Evolutionary conservation across 2,329 filamentous ascomycete species (phyloP), one percentile per base, ranked within the genome.

Genomic region (Chaetoscypha palmicola): DNA sequence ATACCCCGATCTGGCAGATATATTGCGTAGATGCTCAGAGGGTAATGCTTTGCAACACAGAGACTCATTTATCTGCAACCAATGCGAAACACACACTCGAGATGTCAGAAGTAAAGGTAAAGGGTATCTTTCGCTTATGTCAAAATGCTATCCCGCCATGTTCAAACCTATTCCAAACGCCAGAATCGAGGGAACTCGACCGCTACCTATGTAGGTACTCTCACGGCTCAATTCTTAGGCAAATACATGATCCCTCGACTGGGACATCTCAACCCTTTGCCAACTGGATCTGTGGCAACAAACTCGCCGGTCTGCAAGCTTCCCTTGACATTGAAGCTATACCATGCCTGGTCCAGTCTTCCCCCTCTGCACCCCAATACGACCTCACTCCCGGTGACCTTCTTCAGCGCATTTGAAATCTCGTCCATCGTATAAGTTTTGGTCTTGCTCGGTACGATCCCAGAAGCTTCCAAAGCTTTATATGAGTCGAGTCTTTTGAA

Each of bases 401-500:
- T 52, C 55, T 66, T 66, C 30, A 74, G 62, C 20, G 69, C 65
- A 7, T 44, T 48, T 35, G 64, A 59, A 19, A 74, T 64, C 41
- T 68, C 62, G 17, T 49, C 59, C 11, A 67, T 59, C 4, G 65
- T 61, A 51, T 72, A 73, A 2, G 60, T 67, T 19, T 41, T 38
- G 4, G 24, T 58, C 32, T 58, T 52, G 12, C 64, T 67, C 4
- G 77, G 77, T 2, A 67, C 57, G 48, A 81, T 79, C 8, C 78
- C 81, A 0, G 79, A 65, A 54, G 24, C 58, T 49, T 53, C 68
- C 65, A 54, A 62, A 39, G 43, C 81, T 20, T 43, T 41, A 26
- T 46, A 46, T 7, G 69, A 70, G 1, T 70, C 63, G 14, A 87
- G 72, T 61, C 70, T 73, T 61, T 81, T 76, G 69, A 83, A 87